Base-by-base conservation (phyloP, 306 rosid species). In the Argentina anserina region DNA sequence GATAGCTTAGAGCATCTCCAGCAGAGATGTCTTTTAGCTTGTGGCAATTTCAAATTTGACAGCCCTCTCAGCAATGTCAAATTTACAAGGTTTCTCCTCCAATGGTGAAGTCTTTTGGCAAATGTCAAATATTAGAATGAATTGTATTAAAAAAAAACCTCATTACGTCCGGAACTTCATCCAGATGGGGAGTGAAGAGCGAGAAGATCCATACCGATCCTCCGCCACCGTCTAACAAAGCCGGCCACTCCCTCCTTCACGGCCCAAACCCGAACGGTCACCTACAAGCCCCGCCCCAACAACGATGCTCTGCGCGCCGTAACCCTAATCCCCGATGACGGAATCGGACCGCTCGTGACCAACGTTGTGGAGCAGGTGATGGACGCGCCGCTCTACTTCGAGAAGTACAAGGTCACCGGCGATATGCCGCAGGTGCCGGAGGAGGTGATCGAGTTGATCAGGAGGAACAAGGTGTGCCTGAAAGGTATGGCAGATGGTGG, bases 251-350 rank as follows among this genome's bases (percentile, higher is more conserved):
- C 33, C 0, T 66, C 65, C 20, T 0, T 0, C 28, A 53, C 70
- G 79, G 73, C 46, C 65, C 85, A 67, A 9, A 56, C 73, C 65
- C 96, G 97, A 43, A 77, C 83, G 58, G 88, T 92, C 25, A 92
- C 97, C n/a, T 87, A 92, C 85, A 92, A 87, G 96, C 97, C 93
- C 52, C 89, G 92, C 9, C 96, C 97, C 23, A 96, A 96, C 0
- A 93, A 89, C 49, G 96, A 20, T 1, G n/a, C 93, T 5, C 91
- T 93, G 0, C 89, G 97, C 0, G 58, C 81, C 15, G 93, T 92
- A 6, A 89, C 97, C 7, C 85, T 92, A 26, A 92, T 92, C 25
- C 97, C 92, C 2, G 96, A 96, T 8, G 96, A 92, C 42, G 96
- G 97, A 26, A 86, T 89, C 61, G 97, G 96, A 0, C 96, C 97